These are phyloP conservation scores for Marasmius fiardii DNA, from an alignment of 1,284 basidiomycete species.

Conservation along the genomic window DNA sequence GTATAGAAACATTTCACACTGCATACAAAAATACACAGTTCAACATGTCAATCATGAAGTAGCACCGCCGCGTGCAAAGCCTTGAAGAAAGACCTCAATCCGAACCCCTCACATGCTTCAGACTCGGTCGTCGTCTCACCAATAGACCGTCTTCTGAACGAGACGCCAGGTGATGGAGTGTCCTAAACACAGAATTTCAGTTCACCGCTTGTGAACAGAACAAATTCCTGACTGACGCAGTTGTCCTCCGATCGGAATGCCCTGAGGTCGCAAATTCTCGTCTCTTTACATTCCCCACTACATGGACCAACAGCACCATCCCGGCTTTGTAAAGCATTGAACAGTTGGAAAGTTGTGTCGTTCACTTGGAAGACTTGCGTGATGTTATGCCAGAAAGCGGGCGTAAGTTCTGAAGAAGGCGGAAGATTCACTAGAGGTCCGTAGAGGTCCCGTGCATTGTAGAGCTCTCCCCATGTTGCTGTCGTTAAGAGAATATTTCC, in stretches of 20 bases:
- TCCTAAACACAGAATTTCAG: background rate
- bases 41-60: too few relatives aligned
- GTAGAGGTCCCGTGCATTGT: slow-evolving; percentile 52
- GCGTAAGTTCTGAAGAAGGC: slow-evolving; percentile 28
- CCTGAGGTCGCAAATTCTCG: slow-evolving; percentile 45
- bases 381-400: slow-evolving; percentile 59
- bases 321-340: slow-evolving; percentile 38
- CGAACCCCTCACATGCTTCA: background rate
- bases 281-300: slow-evolving; percentile 39
- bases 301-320: slow-evolving; percentile 35
- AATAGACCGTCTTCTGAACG: background rate
- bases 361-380: slow-evolving; percentile 52
- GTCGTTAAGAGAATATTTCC: slow-evolving; percentile 13
- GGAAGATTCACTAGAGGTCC: slow-evolving; percentile 32
- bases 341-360: slow-evolving; percentile 44
- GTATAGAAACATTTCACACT: too few relatives aligned
- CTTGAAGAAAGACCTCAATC: background rate
- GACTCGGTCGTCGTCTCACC: background rate
- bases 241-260: slow-evolving; percentile 45
- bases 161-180: background rate
- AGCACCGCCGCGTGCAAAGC: background rate
- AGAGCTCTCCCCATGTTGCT: slow-evolving; percentile 54
- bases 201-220: too few relatives aligned
- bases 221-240: slow-evolving; percentile 37
- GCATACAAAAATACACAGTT: too few relatives aligned